phyloP scores from a whole-genome alignment of 352 stramenopile species.

The Nothophytophthora sp. region DNA sequence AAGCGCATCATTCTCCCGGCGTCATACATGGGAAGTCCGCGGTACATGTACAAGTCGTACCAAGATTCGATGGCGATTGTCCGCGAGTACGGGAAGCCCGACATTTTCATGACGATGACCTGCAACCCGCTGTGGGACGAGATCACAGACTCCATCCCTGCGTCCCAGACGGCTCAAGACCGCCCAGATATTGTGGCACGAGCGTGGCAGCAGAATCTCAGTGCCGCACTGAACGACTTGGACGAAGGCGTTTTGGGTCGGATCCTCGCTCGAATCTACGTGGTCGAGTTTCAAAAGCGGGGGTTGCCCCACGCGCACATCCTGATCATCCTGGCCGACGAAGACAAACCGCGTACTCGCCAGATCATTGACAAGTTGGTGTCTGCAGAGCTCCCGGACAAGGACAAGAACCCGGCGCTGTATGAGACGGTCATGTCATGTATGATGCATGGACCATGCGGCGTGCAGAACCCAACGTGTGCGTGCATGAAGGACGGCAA shows the following conservation, averaged over 20 bases:
- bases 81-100: constrained; percentile 28
- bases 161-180: constrained; percentile 11
- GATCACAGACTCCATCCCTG: not conserved
- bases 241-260: constrained; percentile 16
- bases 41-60: constrained; percentile 27
- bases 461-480: not conserved
- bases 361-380: constrained; percentile 22
- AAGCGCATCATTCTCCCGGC: not conserved
- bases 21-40: no score
- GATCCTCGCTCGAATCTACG: constrained; percentile 25
- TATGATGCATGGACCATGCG: constrained; percentile 16
- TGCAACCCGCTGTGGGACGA: constrained; percentile 1
- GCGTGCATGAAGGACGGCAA: constrained; percentile 20
- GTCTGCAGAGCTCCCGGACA: constrained; percentile 17
- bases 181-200: constrained; percentile 18
- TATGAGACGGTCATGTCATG: constrained; percentile 4
- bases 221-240: constrained; percentile 21
- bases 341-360: constrained; percentile 11
- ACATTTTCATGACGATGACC: not conserved
- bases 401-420: not conserved
- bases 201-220: constrained; percentile 23
- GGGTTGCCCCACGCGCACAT: constrained; percentile 49
- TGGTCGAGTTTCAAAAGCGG: constrained; percentile 55
- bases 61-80: constrained; percentile 49
- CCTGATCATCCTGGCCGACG: constrained; percentile 39